Evolutionary conservation across 768 basidiomycete species (phyloP).

Genomic region (Rhodocollybia butyracea): DNA sequence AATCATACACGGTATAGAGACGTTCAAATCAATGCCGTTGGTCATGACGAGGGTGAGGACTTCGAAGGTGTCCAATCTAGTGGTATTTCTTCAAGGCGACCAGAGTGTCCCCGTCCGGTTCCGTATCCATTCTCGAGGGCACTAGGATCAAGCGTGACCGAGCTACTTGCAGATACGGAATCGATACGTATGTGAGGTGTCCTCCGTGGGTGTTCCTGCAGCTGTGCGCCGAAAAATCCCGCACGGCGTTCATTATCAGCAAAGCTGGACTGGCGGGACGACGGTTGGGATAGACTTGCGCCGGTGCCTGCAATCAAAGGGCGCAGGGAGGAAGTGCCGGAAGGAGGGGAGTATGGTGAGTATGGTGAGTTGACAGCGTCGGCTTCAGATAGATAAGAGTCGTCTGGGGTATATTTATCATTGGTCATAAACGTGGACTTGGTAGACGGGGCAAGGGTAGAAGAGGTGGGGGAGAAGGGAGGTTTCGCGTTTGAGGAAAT

Average conservation of each 20-base stretch:
- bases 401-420: background rate
- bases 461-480: background rate
- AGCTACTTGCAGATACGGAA: background rate
- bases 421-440: background rate
- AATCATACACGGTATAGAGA: background rate
- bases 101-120: background rate
- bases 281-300: background rate
- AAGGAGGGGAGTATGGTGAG: background rate
- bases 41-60: background rate
- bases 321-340: background rate
- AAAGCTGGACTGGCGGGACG: background rate
- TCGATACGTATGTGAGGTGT: background rate
- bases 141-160: background rate
- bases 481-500: background rate
- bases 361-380: background rate
- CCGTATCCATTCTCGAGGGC: background rate
- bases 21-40: background rate
- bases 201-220: background rate
- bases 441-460: background rate
- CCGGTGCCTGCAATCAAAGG: background rate
- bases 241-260: background rate
- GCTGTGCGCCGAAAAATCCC: background rate
- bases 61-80: background rate
- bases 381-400: background rate
- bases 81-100: slow-evolving; percentile 1